These are phyloP conservation scores for Talaromyces piceae DNA, from an alignment of 2,329 filamentous ascomycete genomes.

Conservation along the genomic window DNA sequence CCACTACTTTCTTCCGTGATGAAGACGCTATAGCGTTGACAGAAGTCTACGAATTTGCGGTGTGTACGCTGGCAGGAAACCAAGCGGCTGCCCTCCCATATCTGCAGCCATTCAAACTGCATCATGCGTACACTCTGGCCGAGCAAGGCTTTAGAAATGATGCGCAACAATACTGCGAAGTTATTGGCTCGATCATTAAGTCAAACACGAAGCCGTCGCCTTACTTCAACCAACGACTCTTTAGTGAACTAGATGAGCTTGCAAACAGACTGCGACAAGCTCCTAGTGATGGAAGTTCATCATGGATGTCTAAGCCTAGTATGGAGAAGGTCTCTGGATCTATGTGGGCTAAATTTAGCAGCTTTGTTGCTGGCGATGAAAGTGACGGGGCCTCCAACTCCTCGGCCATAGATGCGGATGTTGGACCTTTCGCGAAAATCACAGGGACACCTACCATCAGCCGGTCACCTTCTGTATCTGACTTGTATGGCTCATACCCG, in stretches of 20 bases:
- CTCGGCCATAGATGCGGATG: slow-evolving; percentile 50
- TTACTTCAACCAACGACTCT: slow-evolving; percentile 73
- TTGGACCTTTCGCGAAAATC: slow-evolving; percentile 76
- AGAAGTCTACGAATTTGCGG: slow-evolving; percentile 87
- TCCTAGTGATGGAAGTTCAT: slow-evolving; percentile 70
- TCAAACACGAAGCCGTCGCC: slow-evolving; percentile 75
- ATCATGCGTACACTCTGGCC: slow-evolving; percentile 75
- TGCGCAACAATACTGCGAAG: slow-evolving; percentile 85
- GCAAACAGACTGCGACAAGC: slow-evolving; percentile 75
- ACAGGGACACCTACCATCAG: slow-evolving; percentile 68
- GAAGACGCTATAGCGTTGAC: slow-evolving; percentile 86
- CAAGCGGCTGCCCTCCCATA: slow-evolving; percentile 62
- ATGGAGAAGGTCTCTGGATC: slow-evolving; percentile 93
- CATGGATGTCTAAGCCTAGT: slow-evolving; percentile 90
- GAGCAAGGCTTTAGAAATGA: slow-evolving; percentile 76
- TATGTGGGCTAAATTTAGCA: slow-evolving; percentile 89
- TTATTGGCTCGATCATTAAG: slow-evolving; percentile 66
- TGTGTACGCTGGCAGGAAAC: slow-evolving; percentile 59
- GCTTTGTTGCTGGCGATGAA: slow-evolving; percentile 90
- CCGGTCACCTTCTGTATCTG: slow-evolving; percentile 65
- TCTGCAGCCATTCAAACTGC: slow-evolving; percentile 81
- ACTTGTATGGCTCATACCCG: slow-evolving; percentile 61
- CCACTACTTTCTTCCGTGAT: slow-evolving; percentile 68
- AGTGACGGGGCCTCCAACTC: slow-evolving; percentile 56
- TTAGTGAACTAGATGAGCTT: slow-evolving; percentile 73